Evolutionary conservation across 306 rosid genomes (phyloP).

Genomic region (Bauhinia variegata): DNA sequence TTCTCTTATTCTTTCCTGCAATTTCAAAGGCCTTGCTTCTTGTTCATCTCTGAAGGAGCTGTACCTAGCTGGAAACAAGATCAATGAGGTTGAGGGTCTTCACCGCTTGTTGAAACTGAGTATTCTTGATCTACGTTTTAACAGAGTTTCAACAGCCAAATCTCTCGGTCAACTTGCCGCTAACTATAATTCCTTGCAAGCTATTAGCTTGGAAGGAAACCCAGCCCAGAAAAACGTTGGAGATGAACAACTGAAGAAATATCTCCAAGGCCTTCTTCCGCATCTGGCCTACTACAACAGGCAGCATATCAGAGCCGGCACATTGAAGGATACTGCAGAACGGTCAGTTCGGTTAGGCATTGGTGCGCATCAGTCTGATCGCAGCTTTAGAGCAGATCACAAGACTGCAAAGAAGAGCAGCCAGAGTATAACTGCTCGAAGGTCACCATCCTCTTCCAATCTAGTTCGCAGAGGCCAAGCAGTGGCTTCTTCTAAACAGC

Average conservation of each 20-base stretch:
- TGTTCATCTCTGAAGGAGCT: constrained; percentile 89
- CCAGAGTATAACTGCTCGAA: constrained; percentile 49
- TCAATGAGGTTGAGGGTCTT: constrained; percentile 95
- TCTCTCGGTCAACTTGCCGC: constrained; percentile 98
- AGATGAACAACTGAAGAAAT: constrained; percentile 87
- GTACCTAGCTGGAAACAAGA: constrained; percentile 93
- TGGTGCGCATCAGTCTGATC: constrained; percentile 72
- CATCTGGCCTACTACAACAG: constrained; percentile 80
- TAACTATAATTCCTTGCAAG: constrained; percentile 82
- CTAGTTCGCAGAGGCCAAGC: constrained; percentile 52
- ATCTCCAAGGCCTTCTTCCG: constrained; percentile 90
- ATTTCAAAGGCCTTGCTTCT: constrained; percentile 77
- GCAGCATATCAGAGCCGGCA: constrained; percentile 57
- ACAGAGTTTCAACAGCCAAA: constrained; percentile 90
- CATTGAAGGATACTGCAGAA: constrained; percentile 67
- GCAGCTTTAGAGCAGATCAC: constrained; percentile 69
- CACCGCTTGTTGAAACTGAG: constrained; percentile 87
- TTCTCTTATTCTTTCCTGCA: constrained; percentile 18
- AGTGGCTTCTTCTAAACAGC: constrained; percentile 41
- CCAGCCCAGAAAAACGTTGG: constrained; percentile 95
- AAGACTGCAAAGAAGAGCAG: constrained; percentile 60
- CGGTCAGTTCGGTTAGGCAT: constrained; percentile 69
- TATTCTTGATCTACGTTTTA: constrained; percentile 81
- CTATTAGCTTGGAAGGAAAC: constrained; percentile 90
- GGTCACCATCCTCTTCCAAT: constrained; percentile 43